phyloP scores from a whole-genome alignment of 768 basidiomycete species.

The Gymnopilus junonius region DNA sequence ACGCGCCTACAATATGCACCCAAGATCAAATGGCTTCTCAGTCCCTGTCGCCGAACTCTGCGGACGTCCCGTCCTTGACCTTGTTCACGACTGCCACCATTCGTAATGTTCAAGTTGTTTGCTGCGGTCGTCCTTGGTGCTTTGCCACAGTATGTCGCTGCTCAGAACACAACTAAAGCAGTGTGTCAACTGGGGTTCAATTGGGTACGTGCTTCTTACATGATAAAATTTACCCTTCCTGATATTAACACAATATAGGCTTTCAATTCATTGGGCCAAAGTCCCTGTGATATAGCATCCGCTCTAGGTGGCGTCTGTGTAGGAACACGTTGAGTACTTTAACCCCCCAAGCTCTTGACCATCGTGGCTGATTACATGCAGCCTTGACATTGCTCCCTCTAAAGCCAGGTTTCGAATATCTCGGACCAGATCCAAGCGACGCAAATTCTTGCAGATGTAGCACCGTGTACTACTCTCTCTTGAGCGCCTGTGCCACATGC shows the following conservation, averaged over 20 bases:
- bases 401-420: constrained; percentile 34
- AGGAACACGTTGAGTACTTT: constrained; percentile 32
- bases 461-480: constrained; percentile 55
- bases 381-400: constrained; percentile 40
- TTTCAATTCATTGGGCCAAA: constrained; percentile 42
- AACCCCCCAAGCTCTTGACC: neutral
- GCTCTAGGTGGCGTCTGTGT: constrained; percentile 45
- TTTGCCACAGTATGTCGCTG: constrained; percentile 12
- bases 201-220: constrained; percentile 26
- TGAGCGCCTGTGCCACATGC: constrained; percentile 56
- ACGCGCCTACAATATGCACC: too few species aligned
- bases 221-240: neutral
- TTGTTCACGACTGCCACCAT: constrained; percentile 3
- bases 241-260: constrained; percentile 29
- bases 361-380: constrained; percentile 6
- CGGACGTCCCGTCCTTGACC: constrained; percentile 7
- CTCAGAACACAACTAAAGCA: constrained; percentile 24
- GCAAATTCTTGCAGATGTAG: constrained; percentile 54
- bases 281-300: constrained; percentile 50
- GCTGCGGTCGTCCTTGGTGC: constrained; percentile 13
- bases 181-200: constrained; percentile 21
- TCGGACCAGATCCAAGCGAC: constrained; percentile 36
- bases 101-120: constrained; percentile 19
- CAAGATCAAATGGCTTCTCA: constrained; percentile 4
- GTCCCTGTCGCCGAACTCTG: constrained; percentile 11